Conservation (phyloP, 371 early-diverging fungal genomes). For the Syncephalastrum contaminatum region DNA sequence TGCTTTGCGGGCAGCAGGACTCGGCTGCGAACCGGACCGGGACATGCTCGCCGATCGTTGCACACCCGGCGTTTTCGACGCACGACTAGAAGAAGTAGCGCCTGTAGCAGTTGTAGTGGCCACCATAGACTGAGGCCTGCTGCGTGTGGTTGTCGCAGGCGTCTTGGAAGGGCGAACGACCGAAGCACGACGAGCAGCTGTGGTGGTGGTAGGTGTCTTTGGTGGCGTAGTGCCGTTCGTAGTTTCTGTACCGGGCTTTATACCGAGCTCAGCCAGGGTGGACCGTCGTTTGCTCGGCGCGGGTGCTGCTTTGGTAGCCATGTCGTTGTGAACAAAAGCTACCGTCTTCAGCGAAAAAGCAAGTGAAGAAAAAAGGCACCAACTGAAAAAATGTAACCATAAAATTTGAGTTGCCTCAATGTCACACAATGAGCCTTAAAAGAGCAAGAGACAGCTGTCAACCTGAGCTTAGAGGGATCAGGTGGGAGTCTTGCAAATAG, state of each 20-base stretch:
- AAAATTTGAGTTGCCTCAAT: too few relatives aligned
- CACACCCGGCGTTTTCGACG: constrained; percentile 13
- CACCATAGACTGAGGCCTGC: constrained; percentile 15
- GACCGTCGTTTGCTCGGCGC: constrained; percentile 29
- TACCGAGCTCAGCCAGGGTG: constrained; percentile 37
- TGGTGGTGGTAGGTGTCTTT: constrained; percentile 14
- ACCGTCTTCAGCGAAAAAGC: too few relatives aligned
- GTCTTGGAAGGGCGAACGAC: constrained; percentile 16
- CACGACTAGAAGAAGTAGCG: constrained; percentile 12
- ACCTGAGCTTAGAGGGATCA: too few relatives aligned
- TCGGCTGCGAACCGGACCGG: neutral
- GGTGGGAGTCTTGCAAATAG: too few relatives aligned
- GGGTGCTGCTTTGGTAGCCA: constrained; percentile 11
- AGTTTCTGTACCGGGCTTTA: constrained; percentile 23
- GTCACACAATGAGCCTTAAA: too few relatives aligned
- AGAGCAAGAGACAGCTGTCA: too few relatives aligned
- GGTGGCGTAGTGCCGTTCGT: constrained; percentile 15
- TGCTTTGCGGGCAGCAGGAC: constrained; percentile 9
- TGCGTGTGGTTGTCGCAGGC: constrained; percentile 13
- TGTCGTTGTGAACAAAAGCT: neutral
- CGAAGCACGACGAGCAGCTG: constrained; percentile 9
- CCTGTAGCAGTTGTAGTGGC: constrained; percentile 12
- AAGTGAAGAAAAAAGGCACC: neutral
- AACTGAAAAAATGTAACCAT: too few relatives aligned
- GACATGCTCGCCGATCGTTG: constrained; percentile 20